phyloP scores from a whole-genome alignment of 257 asterid species.

The Solanum bulbocastanum region DNA sequence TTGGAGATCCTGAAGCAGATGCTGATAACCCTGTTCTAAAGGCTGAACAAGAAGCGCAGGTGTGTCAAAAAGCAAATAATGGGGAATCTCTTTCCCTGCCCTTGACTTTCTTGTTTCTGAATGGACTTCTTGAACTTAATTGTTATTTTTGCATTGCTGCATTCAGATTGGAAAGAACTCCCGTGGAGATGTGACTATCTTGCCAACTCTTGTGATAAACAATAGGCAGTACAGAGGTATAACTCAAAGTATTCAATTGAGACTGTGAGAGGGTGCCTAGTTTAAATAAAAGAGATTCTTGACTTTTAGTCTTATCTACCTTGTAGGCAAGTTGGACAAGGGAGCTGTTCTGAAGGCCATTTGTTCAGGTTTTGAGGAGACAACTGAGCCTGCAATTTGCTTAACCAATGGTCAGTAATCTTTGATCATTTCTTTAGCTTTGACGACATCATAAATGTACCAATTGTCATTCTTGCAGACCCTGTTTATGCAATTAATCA shows the following conservation, averaged over 20 bases:
- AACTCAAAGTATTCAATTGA: background rate
- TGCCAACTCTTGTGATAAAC: slow-evolving; percentile 57
- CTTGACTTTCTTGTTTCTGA: background rate
- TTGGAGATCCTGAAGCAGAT: slow-evolving; percentile 76
- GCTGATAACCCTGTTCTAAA: slow-evolving; percentile 62
- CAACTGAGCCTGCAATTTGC: slow-evolving; percentile 62
- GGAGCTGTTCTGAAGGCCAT: slow-evolving; percentile 61
- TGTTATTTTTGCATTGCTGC: background rate
- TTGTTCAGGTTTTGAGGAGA: slow-evolving; percentile 61
- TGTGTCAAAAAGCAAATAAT: background rate
- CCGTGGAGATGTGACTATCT: slow-evolving; percentile 61
- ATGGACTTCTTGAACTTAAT: background rate
- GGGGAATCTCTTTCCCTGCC: background rate
- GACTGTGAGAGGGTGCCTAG: background rate
- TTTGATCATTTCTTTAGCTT: background rate
- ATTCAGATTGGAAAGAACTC: slow-evolving; percentile 46
- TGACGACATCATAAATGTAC: background rate
- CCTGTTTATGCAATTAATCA: background rate
- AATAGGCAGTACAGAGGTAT: slow-evolving; percentile 54
- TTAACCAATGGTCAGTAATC: slow-evolving; percentile 28
- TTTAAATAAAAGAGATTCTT: background rate
- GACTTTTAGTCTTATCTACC: background rate
- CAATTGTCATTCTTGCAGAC: background rate
- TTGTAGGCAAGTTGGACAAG: slow-evolving; percentile 48
- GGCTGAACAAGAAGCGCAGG: slow-evolving; percentile 54